Evolutionary conservation across 495 filamentous ascomycete genomes (phyloP).

Genomic region (Aspergillus heteromorphus): DNA sequence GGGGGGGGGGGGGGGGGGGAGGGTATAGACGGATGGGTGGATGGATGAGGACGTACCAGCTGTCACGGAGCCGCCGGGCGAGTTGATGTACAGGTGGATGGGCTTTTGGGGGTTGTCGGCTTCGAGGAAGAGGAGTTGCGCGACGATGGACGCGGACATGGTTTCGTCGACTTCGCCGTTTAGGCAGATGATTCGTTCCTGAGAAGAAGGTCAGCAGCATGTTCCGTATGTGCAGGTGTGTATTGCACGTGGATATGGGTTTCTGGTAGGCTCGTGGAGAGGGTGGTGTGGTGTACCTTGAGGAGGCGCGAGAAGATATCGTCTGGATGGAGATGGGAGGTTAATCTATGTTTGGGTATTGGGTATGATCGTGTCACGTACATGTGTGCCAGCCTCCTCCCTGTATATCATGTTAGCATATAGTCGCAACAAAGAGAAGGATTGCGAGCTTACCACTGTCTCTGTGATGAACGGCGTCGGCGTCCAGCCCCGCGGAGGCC

Average conservation of each 20-base stretch:
- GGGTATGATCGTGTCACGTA: slow-evolving; percentile 37
- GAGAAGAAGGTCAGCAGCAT: too few relatives aligned
- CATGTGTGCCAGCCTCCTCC: slow-evolving; percentile 88
- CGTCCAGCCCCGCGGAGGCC: slow-evolving; percentile 49
- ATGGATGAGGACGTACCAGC: slow-evolving; percentile 57
- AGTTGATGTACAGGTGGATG: slow-evolving; percentile 97
- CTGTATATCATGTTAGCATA: slow-evolving; percentile 43
- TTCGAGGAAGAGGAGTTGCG: slow-evolving; percentile 96
- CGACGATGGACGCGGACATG: slow-evolving; percentile 84
- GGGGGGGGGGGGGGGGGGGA: not conserved
- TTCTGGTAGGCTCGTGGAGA: too few relatives aligned
- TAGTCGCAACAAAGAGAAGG: not conserved
- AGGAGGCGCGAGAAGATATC: slow-evolving; percentile 80
- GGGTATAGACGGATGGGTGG: too few relatives aligned
- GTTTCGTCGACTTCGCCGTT: slow-evolving; percentile 88
- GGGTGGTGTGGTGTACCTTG: slow-evolving; percentile 45
- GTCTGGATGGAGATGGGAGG: slow-evolving; percentile 40
- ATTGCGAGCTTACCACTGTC: slow-evolving; percentile 62
- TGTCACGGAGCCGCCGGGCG: slow-evolving; percentile 92
- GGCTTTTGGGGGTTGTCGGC: slow-evolving; percentile 90
- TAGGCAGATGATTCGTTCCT: slow-evolving; percentile 94
- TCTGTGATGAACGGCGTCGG: slow-evolving; percentile 73
- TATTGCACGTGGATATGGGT: not conserved
- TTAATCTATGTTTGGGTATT: slow-evolving; percentile 15
- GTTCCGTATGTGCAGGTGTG: too few relatives aligned